Evolutionary conservation across 2,329 filamentous ascomycete genomes (phyloP), one percentile per base, ranked within the genome.

Genomic region (Botrytis cinerea): DNA sequence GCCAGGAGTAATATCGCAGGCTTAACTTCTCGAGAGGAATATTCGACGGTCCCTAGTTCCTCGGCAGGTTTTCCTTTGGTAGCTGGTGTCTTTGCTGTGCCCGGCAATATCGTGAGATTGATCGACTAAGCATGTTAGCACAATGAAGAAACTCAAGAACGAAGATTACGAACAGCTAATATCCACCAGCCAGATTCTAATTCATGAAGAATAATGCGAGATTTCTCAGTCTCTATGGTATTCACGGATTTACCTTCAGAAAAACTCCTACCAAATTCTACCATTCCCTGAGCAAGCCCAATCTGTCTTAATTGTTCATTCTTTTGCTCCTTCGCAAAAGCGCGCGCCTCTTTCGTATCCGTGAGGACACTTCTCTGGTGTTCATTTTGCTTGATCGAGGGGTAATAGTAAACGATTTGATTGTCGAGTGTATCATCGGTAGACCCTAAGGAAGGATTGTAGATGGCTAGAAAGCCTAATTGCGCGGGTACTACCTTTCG

Each of bases 141-240:
- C 63, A 63, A 60, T 20, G 46, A n/a, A 61, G 57, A 62, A 28
- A n/a, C 18, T 46, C 25, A 25, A 73, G 64, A 32, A 54, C 45
- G 70, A 40, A 57, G 43, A 45, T n/a, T 28, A 84, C 92, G 80
- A 85, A 97, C 94, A 75, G 94, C 95, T 74, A 98, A 85, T 75
- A 98, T 91, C 97, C 97, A 99, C 96, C 96, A 99, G 45, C 93
- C 93, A 25, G 88, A 85, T 82, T 99, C 95, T 76, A 99, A 84
- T 84, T 99, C 94, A 79, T 94, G 90, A 62, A 98, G 84, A 48
- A 98, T 87, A 48, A 98, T 91, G 46, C 95, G 89, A 68, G 92
- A 90, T 84, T 93, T 96, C 79, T 97, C 93, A 1, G 96, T 98
- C 80, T 99, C 96, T 74, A 99, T 91, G 16, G 90, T 90, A 79